Conservation (phyloP, 805 yeast genomes). For the Priceomyces melissophilus region DNA sequence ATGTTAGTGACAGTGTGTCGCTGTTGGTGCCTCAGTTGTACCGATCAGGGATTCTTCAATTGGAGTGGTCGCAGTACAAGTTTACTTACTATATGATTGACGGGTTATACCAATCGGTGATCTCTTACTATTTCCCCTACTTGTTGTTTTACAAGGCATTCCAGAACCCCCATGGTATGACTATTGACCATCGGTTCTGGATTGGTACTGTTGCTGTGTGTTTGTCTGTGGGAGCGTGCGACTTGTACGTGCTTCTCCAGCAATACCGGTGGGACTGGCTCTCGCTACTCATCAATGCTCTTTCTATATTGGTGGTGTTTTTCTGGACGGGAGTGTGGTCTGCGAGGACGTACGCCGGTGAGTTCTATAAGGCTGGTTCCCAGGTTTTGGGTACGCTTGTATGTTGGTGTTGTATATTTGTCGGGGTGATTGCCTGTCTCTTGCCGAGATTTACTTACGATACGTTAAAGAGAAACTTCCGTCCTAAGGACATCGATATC, state of each 20-base stretch:
- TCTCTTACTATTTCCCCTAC: slow-evolving; percentile 68
- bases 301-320: slow-evolving; percentile 58
- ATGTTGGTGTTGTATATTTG: slow-evolving; percentile 63
- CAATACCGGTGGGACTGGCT: slow-evolving; percentile 81
- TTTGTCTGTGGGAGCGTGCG: slow-evolving; percentile 61
- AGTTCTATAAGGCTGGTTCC: slow-evolving; percentile 62
- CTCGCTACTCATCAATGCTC: slow-evolving; percentile 45
- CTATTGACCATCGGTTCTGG: slow-evolving; percentile 66
- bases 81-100: slow-evolving; percentile 64
- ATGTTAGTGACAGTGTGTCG: slow-evolving; percentile 62
- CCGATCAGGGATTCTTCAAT: slow-evolving; percentile 60
- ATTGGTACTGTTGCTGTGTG: slow-evolving; percentile 62
- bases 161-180: slow-evolving; percentile 50
- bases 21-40: slow-evolving; percentile 69
- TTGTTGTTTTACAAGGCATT: slow-evolving; percentile 43
- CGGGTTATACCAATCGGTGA: slow-evolving; percentile 68
- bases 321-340: slow-evolving; percentile 86
- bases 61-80: slow-evolving; percentile 58
- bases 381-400: slow-evolving; percentile 57
- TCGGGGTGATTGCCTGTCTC: slow-evolving; percentile 52
- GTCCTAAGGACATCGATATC: slow-evolving; percentile 67
- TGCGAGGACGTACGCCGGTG: slow-evolving; percentile 46
- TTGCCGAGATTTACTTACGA: slow-evolving; percentile 60
- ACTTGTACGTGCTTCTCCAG: slow-evolving; percentile 61
- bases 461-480: slow-evolving; percentile 46